These are phyloP conservation scores for Extremus antarcticus DNA, from an alignment of 495 filamentous ascomycete species.

Conservation along the genomic window DNA sequence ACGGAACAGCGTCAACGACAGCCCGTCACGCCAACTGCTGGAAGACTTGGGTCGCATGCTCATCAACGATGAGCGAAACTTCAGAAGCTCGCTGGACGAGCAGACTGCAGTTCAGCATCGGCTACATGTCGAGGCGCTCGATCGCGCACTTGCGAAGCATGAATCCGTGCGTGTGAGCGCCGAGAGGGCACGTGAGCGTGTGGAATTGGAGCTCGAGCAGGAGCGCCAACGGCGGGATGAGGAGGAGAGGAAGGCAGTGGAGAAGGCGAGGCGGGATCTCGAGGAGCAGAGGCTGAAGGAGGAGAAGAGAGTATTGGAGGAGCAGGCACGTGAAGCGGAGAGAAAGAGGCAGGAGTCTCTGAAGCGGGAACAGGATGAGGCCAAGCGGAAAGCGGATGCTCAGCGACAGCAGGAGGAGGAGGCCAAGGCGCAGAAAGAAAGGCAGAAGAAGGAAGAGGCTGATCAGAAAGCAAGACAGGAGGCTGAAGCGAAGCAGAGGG, in stretches of 20 bases:
- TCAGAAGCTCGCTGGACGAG: slow-evolving; percentile 11
- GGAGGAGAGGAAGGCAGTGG: slow-evolving; percentile 18
- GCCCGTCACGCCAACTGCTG: slow-evolving; percentile 19
- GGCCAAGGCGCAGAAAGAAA: slow-evolving; percentile 3
- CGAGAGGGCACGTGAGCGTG: slow-evolving; percentile 17
- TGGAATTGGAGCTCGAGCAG: slow-evolving; percentile 17
- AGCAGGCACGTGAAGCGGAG: slow-evolving; percentile 11
- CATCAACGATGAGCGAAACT: slow-evolving; percentile 18
- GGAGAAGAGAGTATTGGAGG: slow-evolving; percentile 9
- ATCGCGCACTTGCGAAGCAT: slow-evolving; percentile 15
- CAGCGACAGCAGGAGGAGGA: slow-evolving; percentile 8
- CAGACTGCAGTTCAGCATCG: slow-evolving; percentile 9
- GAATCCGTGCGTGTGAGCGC: slow-evolving; percentile 18
- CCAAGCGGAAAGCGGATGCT: slow-evolving; percentile 5
- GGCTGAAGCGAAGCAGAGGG: slow-evolving; percentile 20
- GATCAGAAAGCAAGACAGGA: slow-evolving; percentile 20
- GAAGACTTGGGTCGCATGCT: slow-evolving; percentile 24
- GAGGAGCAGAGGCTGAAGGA: slow-evolving; percentile 10
- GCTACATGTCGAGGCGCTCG: slow-evolving; percentile 12
- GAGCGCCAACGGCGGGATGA: slow-evolving; percentile 18
- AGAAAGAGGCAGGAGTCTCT: slow-evolving; percentile 10
- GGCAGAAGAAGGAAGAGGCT: slow-evolving; percentile 15
- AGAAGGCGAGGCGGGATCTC: slow-evolving; percentile 9
- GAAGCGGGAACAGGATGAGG: slow-evolving; percentile 17
- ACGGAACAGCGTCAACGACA: slow-evolving; percentile 4